Evolutionary conservation across 345 rosid species (phyloP), one percentile per base, ranked within the genome.

Genomic region (Eucalyptus victrix): DNA sequence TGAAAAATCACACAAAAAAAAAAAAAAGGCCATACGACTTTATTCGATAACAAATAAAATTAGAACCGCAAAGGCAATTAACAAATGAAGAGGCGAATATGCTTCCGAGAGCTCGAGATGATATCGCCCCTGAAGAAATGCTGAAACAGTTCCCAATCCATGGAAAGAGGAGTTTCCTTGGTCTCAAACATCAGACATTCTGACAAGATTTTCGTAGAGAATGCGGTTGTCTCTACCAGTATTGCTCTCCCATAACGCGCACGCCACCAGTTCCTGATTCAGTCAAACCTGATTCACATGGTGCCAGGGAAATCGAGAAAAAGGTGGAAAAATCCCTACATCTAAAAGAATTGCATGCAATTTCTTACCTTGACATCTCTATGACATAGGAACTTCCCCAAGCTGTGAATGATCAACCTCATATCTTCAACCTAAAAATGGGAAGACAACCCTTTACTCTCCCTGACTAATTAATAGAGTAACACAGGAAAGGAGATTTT

Each of bases 201-300:
- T 19, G 67, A 96, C 98, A 50, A 98, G 97, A 94, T 96, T 96
- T 88, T 90, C 91, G 89, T 98, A 98, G 54, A 98, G 93, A 89
- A 98, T 95, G 87, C 96, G 96, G 89, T 97, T 99, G 91, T 98
- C 99, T 92, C 99, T 94, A 88, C 99, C 99, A 1, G 98, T 96
- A 95, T 95, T 95, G 96, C 97, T 98, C 95, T 96, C 99, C 80
- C 97, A 90, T 91, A 96, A 93, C 18, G 99, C 99, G 90, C 98
- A 95, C 88, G 96, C 98, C 92, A 94, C 99, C 49, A 97, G 96
- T 88, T 98, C 99, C 99, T 98, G 94, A 89, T 45, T 65, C 49
- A 11, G 65, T 72, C 37, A 45, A 23, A 26, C 40, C 28, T 9
- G 7, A 30, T 60, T 26, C 51, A 12, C 80, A 60, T 1, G 8